Percentiles rank a stretch among this genome's conserved stretches.
Conservation (phyloP, 108 stramenopile species). For the Aurantiochytrium sp. region DNA sequence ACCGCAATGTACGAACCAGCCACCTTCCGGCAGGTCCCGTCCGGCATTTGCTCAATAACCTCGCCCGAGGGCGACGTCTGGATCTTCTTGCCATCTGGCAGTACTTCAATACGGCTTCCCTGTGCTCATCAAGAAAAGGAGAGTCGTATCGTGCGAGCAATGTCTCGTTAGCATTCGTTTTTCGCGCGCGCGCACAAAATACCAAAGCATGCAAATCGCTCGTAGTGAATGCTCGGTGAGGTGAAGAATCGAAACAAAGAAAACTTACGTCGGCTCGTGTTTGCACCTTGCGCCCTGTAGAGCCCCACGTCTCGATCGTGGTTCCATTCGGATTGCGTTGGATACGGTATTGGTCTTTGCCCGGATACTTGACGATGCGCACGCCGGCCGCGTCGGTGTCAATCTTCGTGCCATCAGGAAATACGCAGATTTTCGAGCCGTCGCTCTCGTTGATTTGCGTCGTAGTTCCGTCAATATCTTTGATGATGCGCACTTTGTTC, state of each 20-base stretch:
- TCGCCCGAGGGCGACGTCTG: not conserved
- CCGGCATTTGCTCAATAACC: not conserved
- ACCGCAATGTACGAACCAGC: not conserved
- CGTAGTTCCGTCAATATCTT: not conserved
- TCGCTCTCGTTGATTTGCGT: not conserved
- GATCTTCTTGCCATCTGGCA: not conserved
- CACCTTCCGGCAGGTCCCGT: not conserved
- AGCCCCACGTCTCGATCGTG: not conserved
- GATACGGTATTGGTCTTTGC: not conserved
- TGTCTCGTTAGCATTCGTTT: not conserved
- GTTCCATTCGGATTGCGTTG: conserved; percentile 11
- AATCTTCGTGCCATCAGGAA: conserved; percentile 5
- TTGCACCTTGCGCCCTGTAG: not conserved
- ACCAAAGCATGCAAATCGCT: too few species aligned
- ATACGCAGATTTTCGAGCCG: not conserved
- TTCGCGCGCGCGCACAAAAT: not conserved
- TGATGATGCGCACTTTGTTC: not conserved
- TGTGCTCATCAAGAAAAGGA: not conserved
- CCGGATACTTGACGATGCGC: not conserved
- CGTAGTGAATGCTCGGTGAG: not conserved
- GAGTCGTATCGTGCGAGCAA: not conserved
- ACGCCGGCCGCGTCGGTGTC: not conserved
- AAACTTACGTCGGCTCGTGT: conserved; percentile 2
- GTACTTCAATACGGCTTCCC: not conserved
- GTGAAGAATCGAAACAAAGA: not conserved